These are phyloP conservation scores for Sclerotinia borealis DNA, from an alignment of 2,329 filamentous ascomycete genomes.

Conservation along the genomic window DNA sequence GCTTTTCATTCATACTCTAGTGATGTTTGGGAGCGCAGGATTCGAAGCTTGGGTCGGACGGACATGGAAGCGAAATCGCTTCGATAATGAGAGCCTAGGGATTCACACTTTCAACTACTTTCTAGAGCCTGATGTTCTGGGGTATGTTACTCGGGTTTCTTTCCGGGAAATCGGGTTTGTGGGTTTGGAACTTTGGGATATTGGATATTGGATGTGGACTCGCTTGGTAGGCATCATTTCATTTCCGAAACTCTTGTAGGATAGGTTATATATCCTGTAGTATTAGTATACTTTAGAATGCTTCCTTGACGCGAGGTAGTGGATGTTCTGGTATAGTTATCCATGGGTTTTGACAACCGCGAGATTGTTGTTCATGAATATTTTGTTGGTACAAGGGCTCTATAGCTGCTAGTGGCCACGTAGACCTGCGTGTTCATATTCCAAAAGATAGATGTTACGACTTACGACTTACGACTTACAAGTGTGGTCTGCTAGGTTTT, in stretches of 20 bases:
- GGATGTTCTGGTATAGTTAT: background rate
- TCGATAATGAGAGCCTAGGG: background rate
- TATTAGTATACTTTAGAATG: background rate
- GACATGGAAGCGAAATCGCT: background rate
- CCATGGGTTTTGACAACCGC: background rate
- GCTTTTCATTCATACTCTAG: background rate
- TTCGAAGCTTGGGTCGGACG: background rate
- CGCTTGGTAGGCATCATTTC: background rate
- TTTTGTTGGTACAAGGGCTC: background rate
- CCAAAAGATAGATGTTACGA: background rate
- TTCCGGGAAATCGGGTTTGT: background rate
- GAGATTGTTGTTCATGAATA: background rate
- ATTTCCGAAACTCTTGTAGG: background rate
- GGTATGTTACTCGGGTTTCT: background rate
- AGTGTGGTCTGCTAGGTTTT: background rate
- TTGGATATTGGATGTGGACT: background rate
- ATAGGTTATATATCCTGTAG: background rate
- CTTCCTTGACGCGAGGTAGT: background rate
- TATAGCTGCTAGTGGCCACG: background rate
- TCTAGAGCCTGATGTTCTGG: background rate
- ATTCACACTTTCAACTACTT: no score
- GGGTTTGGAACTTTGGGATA: background rate
- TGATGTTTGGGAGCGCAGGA: background rate
- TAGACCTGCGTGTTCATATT: background rate
- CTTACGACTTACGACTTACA: no score